Base-by-base conservation (phyloP, 2,329 filamentous ascomycete species). In the Ophiostoma quercus region DNA sequence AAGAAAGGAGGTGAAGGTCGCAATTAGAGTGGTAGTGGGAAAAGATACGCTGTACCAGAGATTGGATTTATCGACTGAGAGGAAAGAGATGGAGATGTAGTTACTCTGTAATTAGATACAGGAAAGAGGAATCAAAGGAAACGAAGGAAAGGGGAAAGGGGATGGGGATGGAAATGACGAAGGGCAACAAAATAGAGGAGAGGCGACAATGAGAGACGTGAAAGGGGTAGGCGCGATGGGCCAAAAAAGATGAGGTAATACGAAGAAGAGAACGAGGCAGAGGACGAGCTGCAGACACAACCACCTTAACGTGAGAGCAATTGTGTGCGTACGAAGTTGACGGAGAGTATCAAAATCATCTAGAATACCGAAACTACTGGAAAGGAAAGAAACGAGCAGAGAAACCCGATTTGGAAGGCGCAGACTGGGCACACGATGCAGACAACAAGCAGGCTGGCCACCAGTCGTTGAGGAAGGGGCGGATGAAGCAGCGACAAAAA, bases 401-500 rank as follows among this genome's bases (percentile, higher is more conserved):
- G 2, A 47, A 16, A 47, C 43, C 43, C 43, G 43, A 47, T 47
- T 47, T 16, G 19, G 43, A 19, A 47, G 43, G 43, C 19, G 16
- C 43, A 47, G 19, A 47, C 43, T n/a, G 43, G 43, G 43, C 43
- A 47, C 43, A 47, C 43, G 43, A 47, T 47, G 16, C 16, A 47
- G 43, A 47, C 43, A 47, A 5, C 41, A 43, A 16, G 3, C 41
- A 47, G 14, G 43, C 14, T 47, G 12, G 12, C 14, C n/a, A 32
- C 25, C 57, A 62, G 57, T 62, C 25, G 57, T 32, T 62, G 11
- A 32, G 25, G 57, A 62, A 29, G 57, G 25, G 22, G 25, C 25
- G 57, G 57, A 22, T 29, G 65, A 66, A 5, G 65, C 16, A 32
- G 25, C 29, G n/a, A 65, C 66, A 37, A 70, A 70, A 70, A 70